A percentile compares a stretch with the other conserved stretches of the same genome.
These are phyloP conservation scores for Solanum ossicruentum DNA, from an alignment of 257 asterid species.

Conservation along the genomic window DNA sequence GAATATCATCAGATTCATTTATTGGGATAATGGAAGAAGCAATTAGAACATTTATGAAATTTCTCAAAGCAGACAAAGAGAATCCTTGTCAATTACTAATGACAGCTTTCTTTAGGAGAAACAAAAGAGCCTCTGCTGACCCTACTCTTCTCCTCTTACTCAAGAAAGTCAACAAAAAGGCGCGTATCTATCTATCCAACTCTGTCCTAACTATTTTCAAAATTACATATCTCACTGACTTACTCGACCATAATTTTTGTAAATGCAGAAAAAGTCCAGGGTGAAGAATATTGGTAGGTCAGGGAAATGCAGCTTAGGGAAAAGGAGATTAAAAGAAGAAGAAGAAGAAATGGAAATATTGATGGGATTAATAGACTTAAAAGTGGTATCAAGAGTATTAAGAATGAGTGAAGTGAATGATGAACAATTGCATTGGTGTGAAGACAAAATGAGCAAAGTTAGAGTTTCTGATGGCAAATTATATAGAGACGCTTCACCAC, in stretches of 20 bases:
- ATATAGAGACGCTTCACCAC: conserved; percentile 79
- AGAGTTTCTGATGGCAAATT: conserved; percentile 62
- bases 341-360: conserved; percentile 58
- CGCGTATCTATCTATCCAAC: neutral
- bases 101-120: conserved; percentile 48
- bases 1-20: conserved; percentile 74
- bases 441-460: conserved; percentile 80
- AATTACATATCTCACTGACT: neutral
- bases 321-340: conserved; percentile 28
- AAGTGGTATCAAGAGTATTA: conserved; percentile 72
- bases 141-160: conserved; percentile 50
- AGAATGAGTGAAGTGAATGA: conserved; percentile 65
- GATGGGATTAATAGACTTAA: conserved; percentile 66
- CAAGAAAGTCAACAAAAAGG: conserved; percentile 70
- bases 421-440: conserved; percentile 85
- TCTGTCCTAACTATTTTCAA: neutral
- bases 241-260: neutral
- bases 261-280: conserved; percentile 42
- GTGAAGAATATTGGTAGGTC: conserved; percentile 46
- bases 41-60: conserved; percentile 71
- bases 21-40: conserved; percentile 62
- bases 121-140: conserved; percentile 43
- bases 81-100: conserved; percentile 37
- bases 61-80: conserved; percentile 72
- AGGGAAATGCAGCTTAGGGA: conserved; percentile 34